Conservation (phyloP, 352 stramenopile species). For the Phytopythium litorale region DNA sequence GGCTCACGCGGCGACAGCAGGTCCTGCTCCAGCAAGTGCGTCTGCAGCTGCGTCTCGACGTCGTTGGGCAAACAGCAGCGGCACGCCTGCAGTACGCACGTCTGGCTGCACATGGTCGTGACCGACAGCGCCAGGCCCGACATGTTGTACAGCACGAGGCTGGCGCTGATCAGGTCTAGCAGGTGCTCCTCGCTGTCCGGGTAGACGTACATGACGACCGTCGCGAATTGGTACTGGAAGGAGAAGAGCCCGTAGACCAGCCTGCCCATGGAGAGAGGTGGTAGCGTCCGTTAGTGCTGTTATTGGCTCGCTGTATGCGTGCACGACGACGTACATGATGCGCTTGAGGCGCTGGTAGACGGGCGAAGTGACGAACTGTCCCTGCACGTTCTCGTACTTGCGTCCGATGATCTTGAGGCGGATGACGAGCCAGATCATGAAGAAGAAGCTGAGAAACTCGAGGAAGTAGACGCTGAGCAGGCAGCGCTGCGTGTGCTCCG, state of each 20-base stretch:
- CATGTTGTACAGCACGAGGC: conserved; percentile 34
- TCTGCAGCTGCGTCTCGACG: conserved; percentile 36
- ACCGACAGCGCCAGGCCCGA: conserved; percentile 36
- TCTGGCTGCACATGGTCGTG: conserved; percentile 47
- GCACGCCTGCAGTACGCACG: conserved; percentile 34
- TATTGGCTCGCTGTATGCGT: neutral
- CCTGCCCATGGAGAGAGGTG: conserved; percentile 6
- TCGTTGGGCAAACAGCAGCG: conserved; percentile 34
- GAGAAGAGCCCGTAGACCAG: conserved; percentile 59
- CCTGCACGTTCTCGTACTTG: conserved; percentile 64
- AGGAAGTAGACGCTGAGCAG: conserved; percentile 40
- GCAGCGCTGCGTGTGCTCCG: conserved; percentile 37
- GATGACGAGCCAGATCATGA: conserved; percentile 43
- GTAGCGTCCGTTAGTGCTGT: neutral
- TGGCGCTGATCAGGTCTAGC: conserved; percentile 41
- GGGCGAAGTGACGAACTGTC: conserved; percentile 56
- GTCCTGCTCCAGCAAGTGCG: conserved; percentile 28
- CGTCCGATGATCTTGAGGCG: conserved; percentile 43
- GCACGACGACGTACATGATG: conserved; percentile 36
- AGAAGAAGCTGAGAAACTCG: conserved; percentile 44
- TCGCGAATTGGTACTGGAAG: conserved; percentile 56
- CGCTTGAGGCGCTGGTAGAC: conserved; percentile 67
- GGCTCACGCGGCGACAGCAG: conserved; percentile 33
- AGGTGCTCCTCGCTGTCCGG: conserved; percentile 20
- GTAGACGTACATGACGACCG: conserved; percentile 39